Evolutionary conservation across 1,284 basidiomycete species (phyloP).

Genomic region (Lentinus polychrous): DNA sequence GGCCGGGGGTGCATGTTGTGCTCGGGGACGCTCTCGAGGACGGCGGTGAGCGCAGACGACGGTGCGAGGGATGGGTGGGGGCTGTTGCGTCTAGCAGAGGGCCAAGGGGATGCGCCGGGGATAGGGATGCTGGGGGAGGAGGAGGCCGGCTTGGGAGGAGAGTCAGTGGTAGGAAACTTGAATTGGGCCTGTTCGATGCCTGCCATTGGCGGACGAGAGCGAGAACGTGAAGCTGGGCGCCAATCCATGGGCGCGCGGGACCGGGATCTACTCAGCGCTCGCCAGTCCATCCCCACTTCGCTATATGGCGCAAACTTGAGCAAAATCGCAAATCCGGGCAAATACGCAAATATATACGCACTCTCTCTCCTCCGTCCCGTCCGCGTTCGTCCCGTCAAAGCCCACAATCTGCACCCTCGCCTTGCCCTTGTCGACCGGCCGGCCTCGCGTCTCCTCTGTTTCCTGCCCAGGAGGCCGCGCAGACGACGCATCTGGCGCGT

Average conservation of each 20-base stretch:
- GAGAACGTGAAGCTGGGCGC: conserved; percentile 67
- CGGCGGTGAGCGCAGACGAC: conserved; percentile 32
- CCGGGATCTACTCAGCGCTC: conserved; percentile 84
- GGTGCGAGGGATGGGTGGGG: conserved; percentile 22
- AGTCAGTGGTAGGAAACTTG: conserved; percentile 26
- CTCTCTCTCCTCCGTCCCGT: conserved; percentile 64
- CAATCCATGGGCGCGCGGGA: conserved; percentile 89
- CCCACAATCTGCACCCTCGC: conserved; percentile 67
- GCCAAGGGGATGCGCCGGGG: conserved; percentile 37
- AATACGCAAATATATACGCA: conserved; percentile 41
- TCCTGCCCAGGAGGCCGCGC: conserved; percentile 14
- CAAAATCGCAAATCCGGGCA: conserved; percentile 12
- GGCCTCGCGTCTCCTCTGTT: conserved; percentile 39
- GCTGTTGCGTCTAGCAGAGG: conserved; percentile 46
- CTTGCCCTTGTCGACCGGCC: conserved; percentile 72
- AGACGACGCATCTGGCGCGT: conserved; percentile 13
- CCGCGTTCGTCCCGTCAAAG: conserved; percentile 71
- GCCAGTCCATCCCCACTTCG: conserved; percentile 81
- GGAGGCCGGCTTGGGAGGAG: conserved; percentile 26
- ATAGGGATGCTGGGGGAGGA: conserved; percentile 43
- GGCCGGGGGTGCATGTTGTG: conserved; percentile 14
- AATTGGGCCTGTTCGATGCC: conserved; percentile 29
- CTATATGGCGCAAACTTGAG: conserved; percentile 21
- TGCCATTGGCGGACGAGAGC: conserved; percentile 57
- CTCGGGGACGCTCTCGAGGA: conserved; percentile 44